These are phyloP conservation scores for Penicillium sp. DNA, from an alignment of 2,329 filamentous ascomycete species.

Conservation along the genomic window DNA sequence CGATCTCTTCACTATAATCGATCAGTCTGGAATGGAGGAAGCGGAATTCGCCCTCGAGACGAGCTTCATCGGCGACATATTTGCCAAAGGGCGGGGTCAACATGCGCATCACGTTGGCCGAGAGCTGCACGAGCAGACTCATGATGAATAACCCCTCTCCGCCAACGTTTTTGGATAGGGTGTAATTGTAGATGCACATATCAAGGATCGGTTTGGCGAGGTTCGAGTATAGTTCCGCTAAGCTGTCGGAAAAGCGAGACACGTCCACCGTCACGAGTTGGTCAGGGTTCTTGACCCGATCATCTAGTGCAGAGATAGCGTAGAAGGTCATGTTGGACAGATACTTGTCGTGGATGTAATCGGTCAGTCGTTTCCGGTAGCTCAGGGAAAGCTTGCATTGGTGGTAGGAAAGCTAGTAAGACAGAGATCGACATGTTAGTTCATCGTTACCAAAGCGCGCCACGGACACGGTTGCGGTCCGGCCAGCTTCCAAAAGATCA, in stretches of 20 bases:
- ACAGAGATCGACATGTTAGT: not conserved
- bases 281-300: constrained; percentile 97
- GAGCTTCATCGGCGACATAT: constrained; percentile 93
- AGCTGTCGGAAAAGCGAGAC: constrained; percentile 88
- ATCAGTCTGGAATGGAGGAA: constrained; percentile 93
- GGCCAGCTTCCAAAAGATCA: too few relatives aligned
- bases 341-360: constrained; percentile 91
- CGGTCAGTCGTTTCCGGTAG: constrained; percentile 89
- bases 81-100: constrained; percentile 94
- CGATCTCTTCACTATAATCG: constrained; percentile 92
- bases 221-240: constrained; percentile 94
- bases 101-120: constrained; percentile 85
- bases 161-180: constrained; percentile 87
- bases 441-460: constrained; percentile 4
- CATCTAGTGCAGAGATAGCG: constrained; percentile 87
- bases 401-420: constrained; percentile 78
- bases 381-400: constrained; percentile 90
- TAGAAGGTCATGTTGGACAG: constrained; percentile 98
- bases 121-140: constrained; percentile 87
- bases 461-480: constrained; percentile 5
- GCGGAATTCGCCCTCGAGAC: constrained; percentile 90
- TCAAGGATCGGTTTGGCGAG: constrained; percentile 90
- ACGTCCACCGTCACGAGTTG: constrained; percentile 97
- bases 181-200: constrained; percentile 95
- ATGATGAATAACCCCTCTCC: constrained; percentile 94